These are phyloP conservation scores for Globisporangium canariense DNA, from an alignment of 352 stramenopile genomes.

Conservation along the genomic window DNA sequence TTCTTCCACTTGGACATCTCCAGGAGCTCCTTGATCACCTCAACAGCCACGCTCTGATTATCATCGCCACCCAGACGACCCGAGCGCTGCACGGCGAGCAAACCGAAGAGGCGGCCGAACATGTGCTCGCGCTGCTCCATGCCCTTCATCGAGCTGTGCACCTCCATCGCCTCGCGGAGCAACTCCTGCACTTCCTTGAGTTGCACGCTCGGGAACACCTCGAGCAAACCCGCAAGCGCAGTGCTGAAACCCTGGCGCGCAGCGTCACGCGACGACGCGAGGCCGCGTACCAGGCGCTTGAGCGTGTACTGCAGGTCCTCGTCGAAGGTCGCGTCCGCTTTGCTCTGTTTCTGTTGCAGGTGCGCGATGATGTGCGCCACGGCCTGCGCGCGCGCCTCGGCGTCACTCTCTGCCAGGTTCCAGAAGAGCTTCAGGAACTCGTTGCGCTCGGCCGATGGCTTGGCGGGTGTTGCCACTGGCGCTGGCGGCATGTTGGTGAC, in stretches of 20 bases:
- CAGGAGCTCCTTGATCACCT: constrained; percentile 38
- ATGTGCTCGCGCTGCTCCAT: constrained; percentile 92
- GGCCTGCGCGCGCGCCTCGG: constrained; percentile 45
- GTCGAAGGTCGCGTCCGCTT: constrained; percentile 22
- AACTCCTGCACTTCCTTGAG: constrained; percentile 55
- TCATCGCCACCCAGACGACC: constrained; percentile 42
- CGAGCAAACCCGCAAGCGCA: constrained; percentile 69
- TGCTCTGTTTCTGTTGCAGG: constrained; percentile 28
- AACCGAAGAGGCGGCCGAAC: constrained; percentile 88
- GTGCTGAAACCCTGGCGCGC: constrained; percentile 89
- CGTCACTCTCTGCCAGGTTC: constrained; percentile 78
- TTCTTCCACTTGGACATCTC: constrained; percentile 77
- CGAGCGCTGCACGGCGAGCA: constrained; percentile 80
- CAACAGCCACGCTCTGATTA: constrained; percentile 34
- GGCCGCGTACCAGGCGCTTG: constrained; percentile 87
- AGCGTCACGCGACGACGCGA: constrained; percentile 86
- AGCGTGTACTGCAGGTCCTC: constrained; percentile 87
- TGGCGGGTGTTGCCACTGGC: not conserved
- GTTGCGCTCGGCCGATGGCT: constrained; percentile 31
- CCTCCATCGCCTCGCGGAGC: constrained; percentile 74
- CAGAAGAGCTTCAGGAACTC: constrained; percentile 90
- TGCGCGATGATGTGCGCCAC: constrained; percentile 58
- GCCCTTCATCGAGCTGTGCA: constrained; percentile 83
- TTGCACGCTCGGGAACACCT: constrained; percentile 38
- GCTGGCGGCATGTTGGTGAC: not conserved